Conservation (phyloP, 2,329 filamentous ascomycete genomes). For the Exophiala spinifera region DNA sequence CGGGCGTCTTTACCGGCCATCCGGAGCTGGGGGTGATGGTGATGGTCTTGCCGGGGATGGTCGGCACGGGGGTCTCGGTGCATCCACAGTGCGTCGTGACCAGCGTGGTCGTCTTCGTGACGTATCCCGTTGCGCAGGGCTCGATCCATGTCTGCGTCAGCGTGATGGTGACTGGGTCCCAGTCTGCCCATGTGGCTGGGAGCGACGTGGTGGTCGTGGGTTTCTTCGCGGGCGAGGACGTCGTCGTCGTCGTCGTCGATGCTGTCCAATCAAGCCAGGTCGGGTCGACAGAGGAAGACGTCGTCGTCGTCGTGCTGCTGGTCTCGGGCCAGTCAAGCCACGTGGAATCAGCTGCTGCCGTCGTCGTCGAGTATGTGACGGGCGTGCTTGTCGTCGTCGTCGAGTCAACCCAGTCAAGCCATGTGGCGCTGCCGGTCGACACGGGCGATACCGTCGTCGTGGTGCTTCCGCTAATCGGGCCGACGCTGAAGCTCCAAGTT, state of each 20-base stretch:
- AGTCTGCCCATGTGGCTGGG: slow-evolving; percentile 3
- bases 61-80: slow-evolving; percentile 16
- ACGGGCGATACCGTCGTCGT: not conserved
- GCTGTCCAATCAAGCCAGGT: slow-evolving; percentile 1
- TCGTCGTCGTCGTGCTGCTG: not conserved
- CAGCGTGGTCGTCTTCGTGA: slow-evolving; percentile 14
- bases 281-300: not conserved
- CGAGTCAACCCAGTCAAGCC: not conserved
- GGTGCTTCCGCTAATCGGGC: not conserved
- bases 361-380: not conserved
- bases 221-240: not conserved
- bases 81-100: slow-evolving; percentile 15
- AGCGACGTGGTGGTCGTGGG: not conserved
- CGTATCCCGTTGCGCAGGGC: slow-evolving; percentile 13
- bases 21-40: slow-evolving; percentile 12
- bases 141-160: slow-evolving; percentile 11
- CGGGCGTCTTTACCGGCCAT: slow-evolving; percentile 12
- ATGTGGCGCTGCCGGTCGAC: not conserved
- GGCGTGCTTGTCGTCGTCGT: not conserved
- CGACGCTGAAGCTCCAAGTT: not conserved
- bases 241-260: not conserved
- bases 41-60: slow-evolving; percentile 9
- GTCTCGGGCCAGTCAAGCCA: not conserved
- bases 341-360: not conserved
- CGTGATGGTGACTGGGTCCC: slow-evolving; percentile 5